These are phyloP conservation scores for Albugo candida DNA, from an alignment of 352 stramenopile genomes.

Conservation along the genomic window DNA sequence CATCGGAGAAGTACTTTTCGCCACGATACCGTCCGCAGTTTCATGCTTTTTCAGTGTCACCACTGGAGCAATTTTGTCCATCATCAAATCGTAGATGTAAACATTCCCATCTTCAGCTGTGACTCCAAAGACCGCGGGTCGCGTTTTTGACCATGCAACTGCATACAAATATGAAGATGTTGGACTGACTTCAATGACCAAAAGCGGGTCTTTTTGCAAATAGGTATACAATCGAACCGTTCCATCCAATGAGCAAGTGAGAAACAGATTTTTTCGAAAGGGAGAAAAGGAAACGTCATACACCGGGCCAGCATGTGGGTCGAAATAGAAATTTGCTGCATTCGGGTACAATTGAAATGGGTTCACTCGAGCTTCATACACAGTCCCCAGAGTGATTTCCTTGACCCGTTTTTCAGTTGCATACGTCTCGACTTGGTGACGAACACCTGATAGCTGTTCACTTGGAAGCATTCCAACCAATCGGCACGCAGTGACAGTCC, in stretches of 20 bases:
- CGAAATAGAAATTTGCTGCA: conserved; percentile 59
- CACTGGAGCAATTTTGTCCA: conserved; percentile 21
- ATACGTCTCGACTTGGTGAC: conserved; percentile 44
- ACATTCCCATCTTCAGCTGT: conserved; percentile 47
- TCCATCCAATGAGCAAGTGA: conserved; percentile 60
- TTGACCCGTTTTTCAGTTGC: conserved; percentile 26
- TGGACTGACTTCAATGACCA: conserved; percentile 37
- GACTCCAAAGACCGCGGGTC: conserved; percentile 52
- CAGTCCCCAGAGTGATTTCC: conserved; percentile 39
- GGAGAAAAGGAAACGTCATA: conserved; percentile 66
- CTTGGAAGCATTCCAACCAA: conserved; percentile 34
- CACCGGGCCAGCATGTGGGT: conserved; percentile 48
- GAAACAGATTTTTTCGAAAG: conserved; percentile 65
- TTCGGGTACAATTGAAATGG: conserved; percentile 30
- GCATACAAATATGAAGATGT: conserved; percentile 55
- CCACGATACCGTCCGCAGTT: not conserved
- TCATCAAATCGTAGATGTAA: conserved; percentile 60
- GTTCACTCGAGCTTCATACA: conserved; percentile 62
- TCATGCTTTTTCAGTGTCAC: conserved; percentile 12
- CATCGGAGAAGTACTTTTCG: conserved; percentile 10
- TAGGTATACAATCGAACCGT: conserved; percentile 59
- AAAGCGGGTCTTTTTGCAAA: conserved; percentile 31
- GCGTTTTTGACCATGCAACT: conserved; percentile 50
- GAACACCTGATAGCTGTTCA: conserved; percentile 20
- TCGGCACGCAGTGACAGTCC: conserved; percentile 37